A percentile compares a stretch with the other conserved stretches of the same genome.
Conservation (phyloP, 768 basidiomycete genomes). For the Phlegmacium glaucopus region DNA sequence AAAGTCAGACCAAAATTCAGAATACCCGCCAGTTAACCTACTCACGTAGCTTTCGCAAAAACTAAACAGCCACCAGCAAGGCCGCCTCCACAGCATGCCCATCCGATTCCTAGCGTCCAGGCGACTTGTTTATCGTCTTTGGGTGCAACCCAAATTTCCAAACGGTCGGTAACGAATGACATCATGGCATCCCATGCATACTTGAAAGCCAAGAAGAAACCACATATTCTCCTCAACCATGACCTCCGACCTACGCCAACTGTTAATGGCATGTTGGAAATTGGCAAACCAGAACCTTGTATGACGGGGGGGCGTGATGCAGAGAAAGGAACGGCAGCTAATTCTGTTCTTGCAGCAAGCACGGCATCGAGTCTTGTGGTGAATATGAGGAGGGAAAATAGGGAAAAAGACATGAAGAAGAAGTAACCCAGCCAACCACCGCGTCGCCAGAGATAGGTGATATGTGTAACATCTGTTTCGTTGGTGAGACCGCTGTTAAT, state of each 20-base stretch:
- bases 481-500: slow-evolving; percentile 76
- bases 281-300: slow-evolving; percentile 13
- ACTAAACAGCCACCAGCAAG: slow-evolving; percentile 88
- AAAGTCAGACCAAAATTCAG: neutral
- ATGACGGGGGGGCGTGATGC: slow-evolving; percentile 6
- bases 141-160: slow-evolving; percentile 74
- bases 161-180: slow-evolving; percentile 50
- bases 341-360: slow-evolving; percentile 65
- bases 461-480: slow-evolving; percentile 69
- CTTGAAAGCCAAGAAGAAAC: slow-evolving; percentile 22
- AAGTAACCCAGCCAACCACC: slow-evolving; percentile 91
- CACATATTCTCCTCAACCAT: slow-evolving; percentile 18
- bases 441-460: slow-evolving; percentile 84
- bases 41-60: slow-evolving; percentile 70
- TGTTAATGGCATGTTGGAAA: slow-evolving; percentile 17
- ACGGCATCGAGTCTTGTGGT: slow-evolving; percentile 72
- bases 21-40: slow-evolving; percentile 6
- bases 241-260: slow-evolving; percentile 12
- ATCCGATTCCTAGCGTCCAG: slow-evolving; percentile 90
- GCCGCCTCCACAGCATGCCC: slow-evolving; percentile 92
- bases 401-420: slow-evolving; percentile 69
- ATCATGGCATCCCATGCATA: slow-evolving; percentile 45
- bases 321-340: slow-evolving; percentile 50
- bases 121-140: slow-evolving; percentile 84
- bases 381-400: slow-evolving; percentile 63